Evolutionary conservation across 2,329 filamentous ascomycete genomes (phyloP), one percentile per base, ranked within the genome.

Genomic region (Penicillium sp.): DNA sequence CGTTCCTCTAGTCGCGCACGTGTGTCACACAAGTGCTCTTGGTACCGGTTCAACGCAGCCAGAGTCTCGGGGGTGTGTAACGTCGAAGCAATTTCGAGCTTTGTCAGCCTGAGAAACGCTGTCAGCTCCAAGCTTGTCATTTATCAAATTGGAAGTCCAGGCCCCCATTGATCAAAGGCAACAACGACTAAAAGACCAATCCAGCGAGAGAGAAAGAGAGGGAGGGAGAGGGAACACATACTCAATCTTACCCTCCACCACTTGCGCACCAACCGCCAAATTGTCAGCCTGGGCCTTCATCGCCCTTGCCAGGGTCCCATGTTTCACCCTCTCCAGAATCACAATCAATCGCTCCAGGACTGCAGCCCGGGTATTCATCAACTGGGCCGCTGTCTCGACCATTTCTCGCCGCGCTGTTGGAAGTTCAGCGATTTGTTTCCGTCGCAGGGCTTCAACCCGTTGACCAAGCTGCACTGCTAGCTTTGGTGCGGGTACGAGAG

Each of bases 301-400:
- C 45, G 60, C 67, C 45, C 66, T 58, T 39, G 63, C 60, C 37
- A 68, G 43, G 13, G 59, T 62, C 18, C 69, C 69, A 50, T 71
- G 66, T 47, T 71, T 70, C 25, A 58, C 65, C 42, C 68, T 59
- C 49, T 71, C 69, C 34, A 73, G 53, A n/a, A 71, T 56, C n/a
- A 66, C 58, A 36, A 72, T 58, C 36, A 60, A 66, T 13, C 63
- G 61, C 56, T 72, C 68, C 32, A 72, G 53, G 9, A 70, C 53
- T 36, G 54, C 57, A 5, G 66, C 60, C 13, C 65, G 64, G 18
- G 54, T 52, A 4, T 61, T 60, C 33, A 71, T 51, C 9, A 72
- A 61, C 36, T 55, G 57, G 9, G 67, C 63, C 11, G 67, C 67
- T 1, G 61, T 67, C 4, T 57, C 56, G 11, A 68, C 64, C 63